Percentiles rank a stretch among this genome's conserved stretches.
Evolutionary conservation across 371 early-diverging fungal species (phyloP).

Genomic region (Apophysomyces ossiformis): DNA sequence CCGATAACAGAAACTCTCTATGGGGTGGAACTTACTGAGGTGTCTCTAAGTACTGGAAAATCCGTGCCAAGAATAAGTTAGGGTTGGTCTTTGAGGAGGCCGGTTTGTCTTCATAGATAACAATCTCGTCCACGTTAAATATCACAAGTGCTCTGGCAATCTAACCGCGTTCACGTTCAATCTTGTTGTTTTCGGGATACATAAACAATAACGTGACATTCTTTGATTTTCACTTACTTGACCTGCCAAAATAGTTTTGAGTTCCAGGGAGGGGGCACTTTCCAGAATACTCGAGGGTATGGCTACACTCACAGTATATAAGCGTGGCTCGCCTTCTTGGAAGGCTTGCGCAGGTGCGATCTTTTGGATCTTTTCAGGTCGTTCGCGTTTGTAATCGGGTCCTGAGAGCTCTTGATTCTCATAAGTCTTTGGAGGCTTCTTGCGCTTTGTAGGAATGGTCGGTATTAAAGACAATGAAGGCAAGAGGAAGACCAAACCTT

Average conservation of each 20-base stretch:
- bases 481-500: neutral
- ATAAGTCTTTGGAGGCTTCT: slow-evolving; percentile 36
- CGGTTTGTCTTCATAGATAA: slow-evolving; percentile 68
- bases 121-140: slow-evolving; percentile 71
- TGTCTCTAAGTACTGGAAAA: slow-evolving; percentile 72
- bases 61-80: slow-evolving; percentile 64
- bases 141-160: slow-evolving; percentile 69
- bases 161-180: slow-evolving; percentile 21
- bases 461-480: neutral
- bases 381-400: slow-evolving; percentile 49
- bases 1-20: neutral
- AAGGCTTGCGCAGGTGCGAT: slow-evolving; percentile 28
- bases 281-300: slow-evolving; percentile 76
- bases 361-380: slow-evolving; percentile 35
- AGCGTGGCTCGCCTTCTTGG: slow-evolving; percentile 41
- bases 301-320: slow-evolving; percentile 72
- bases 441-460: slow-evolving; percentile 11
- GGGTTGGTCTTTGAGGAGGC: slow-evolving; percentile 52
- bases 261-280: slow-evolving; percentile 67
- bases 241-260: slow-evolving; percentile 77
- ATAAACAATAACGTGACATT: neutral
- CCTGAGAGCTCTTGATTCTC: slow-evolving; percentile 58
- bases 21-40: slow-evolving; percentile 53
- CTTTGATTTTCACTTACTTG: slow-evolving; percentile 49
- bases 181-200: no score